Conservation (phyloP, 345 rosid species). For the Salix viminalis region DNA sequence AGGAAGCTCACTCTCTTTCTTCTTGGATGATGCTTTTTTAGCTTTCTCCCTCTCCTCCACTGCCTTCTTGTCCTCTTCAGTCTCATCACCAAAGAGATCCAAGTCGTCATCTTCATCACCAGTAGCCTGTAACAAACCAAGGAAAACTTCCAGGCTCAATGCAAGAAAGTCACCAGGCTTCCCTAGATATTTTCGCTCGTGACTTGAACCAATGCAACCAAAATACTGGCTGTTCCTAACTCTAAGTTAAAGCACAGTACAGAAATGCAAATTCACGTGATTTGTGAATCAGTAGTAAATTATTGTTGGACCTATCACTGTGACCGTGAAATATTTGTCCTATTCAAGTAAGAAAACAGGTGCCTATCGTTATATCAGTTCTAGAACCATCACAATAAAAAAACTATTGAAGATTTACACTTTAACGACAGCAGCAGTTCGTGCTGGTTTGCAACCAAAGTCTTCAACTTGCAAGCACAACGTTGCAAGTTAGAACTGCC, state of each 20-base stretch:
- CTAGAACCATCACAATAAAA: background rate
- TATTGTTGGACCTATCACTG: background rate
- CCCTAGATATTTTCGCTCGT: background rate
- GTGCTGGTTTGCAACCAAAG: background rate
- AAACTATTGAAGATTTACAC: background rate
- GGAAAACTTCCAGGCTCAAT: background rate
- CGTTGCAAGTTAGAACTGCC: background rate
- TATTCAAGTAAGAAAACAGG: background rate
- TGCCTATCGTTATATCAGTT: background rate
- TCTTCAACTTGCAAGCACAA: background rate
- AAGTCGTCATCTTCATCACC: conserved; percentile 77
- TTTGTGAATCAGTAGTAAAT: background rate
- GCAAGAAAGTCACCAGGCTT: background rate
- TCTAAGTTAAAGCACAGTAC: background rate
- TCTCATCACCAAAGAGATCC: conserved; percentile 95
- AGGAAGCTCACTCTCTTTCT: conserved; percentile 61
- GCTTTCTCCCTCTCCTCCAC: conserved; percentile 84
- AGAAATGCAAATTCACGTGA: background rate
- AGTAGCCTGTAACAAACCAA: conserved; percentile 29
- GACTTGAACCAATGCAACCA: background rate
- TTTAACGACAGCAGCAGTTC: background rate
- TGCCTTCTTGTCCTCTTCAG: conserved; percentile 92
- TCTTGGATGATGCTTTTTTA: conserved; percentile 57
- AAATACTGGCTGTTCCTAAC: background rate
- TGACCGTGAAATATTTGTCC: background rate